Base-by-base conservation (phyloP, 352 stramenopile genomes). In the Globisporangium middletonii region DNA sequence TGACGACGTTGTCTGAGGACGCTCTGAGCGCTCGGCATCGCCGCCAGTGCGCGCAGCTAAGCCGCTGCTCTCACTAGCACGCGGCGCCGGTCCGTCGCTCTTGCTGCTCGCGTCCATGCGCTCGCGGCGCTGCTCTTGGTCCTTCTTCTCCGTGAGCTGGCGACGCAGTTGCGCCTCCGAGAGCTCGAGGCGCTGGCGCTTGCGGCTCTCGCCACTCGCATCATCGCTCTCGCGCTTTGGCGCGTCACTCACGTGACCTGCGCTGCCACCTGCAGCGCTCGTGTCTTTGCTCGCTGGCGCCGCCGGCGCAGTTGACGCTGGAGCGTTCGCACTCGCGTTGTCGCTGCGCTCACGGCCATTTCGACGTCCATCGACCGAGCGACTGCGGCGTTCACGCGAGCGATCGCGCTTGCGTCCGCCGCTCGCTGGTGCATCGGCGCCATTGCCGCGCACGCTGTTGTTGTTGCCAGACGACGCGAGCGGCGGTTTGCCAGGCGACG, bases 81-180 rank as follows among this genome's bases (percentile, higher is more conserved):
- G 50, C 15, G 56, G 26, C 4, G n/a, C 35, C 7, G 23, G 28
- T 6, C 51, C 35, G 4, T 19, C 45, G 27, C 61, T 41, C 27
- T 27, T 50, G 46, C 23, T 38, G 35, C 27, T 64, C 37, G 13
- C 62, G 53, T 38, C 27, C 50, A 18, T 54, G 35, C 8, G 23
- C 16, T 48, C 51, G 13, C 53, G 46, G 15, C 43, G 50, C 28
- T 38, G 50, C 2, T 79, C 76, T 49, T 83, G 64, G 8, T 53
- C 69, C 58, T 88, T 89, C 58, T 89, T 84, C 46, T 88, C 83
- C 2, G 77, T 88, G 28, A 94, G 67, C 27, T 88, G 78, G 42
- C 81, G 81, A 43, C 81, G 81, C 47, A 91, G 59, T 33, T 71
- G 71, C 37, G 81, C 79, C 55, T 94, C 83, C 2, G 74, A 78